phyloP scores from a whole-genome alignment of 352 stramenopile species.

The Phytophthora pisi region DNA sequence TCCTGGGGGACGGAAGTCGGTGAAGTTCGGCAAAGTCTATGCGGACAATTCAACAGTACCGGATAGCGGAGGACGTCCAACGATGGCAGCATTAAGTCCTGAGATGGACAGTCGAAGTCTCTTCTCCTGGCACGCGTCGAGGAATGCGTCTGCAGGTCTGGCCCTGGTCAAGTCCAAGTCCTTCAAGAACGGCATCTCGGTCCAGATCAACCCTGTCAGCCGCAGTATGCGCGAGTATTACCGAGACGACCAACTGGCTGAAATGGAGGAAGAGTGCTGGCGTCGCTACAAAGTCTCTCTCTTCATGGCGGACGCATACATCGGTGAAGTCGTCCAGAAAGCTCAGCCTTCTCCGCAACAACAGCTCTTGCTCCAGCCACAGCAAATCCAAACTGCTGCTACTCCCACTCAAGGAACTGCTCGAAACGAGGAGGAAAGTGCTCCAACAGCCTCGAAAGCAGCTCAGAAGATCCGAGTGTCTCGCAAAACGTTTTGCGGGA shows the following conservation, averaged over 20 bases:
- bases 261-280: slow-evolving; percentile 81
- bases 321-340: neutral
- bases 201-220: slow-evolving; percentile 63
- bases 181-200: slow-evolving; percentile 56
- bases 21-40: slow-evolving; percentile 22
- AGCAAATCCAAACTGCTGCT: neutral
- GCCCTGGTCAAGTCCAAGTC: slow-evolving; percentile 41
- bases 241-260: slow-evolving; percentile 42
- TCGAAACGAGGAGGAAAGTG: slow-evolving; percentile 21
- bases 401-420: neutral
- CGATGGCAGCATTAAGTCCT: neutral
- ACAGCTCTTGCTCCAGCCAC: neutral
- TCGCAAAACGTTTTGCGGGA: slow-evolving; percentile 48
- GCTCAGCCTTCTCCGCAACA: neutral
- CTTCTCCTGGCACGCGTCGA: slow-evolving; percentile 20
- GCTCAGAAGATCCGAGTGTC: slow-evolving; percentile 29
- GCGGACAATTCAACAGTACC: slow-evolving; percentile 6
- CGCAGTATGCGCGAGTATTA: slow-evolving; percentile 60
- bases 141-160: slow-evolving; percentile 12
- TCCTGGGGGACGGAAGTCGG: slow-evolving; percentile 16
- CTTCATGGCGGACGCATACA: slow-evolving; percentile 56
- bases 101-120: slow-evolving; percentile 7
- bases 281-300: slow-evolving; percentile 73
- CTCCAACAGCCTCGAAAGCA: slow-evolving; percentile 25
- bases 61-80: neutral